Evolutionary conservation across 352 stramenopile species (phyloP).

Genomic region (Pythium aphanidermatum): DNA sequence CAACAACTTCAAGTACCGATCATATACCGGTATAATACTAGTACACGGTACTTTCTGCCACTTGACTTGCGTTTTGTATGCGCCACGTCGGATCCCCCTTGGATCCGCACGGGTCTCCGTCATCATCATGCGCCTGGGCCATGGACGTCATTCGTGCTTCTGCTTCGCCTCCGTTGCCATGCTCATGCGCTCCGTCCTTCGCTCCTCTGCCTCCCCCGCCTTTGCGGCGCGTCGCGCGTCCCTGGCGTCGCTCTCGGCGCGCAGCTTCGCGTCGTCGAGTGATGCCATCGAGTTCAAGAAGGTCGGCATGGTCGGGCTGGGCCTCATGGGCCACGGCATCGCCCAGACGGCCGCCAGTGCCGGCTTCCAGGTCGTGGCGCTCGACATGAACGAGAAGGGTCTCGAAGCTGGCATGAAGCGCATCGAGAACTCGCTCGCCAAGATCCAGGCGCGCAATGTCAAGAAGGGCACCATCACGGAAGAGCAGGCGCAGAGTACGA

Average conservation of each 20-base stretch:
- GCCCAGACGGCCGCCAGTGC: slow-evolving; percentile 88
- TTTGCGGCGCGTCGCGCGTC: slow-evolving; percentile 2
- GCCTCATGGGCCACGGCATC: slow-evolving; percentile 98
- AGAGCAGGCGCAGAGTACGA: slow-evolving; percentile 62
- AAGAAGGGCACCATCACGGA: slow-evolving; percentile 87
- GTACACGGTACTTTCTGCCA: background rate
- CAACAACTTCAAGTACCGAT: slow-evolving; percentile 11
- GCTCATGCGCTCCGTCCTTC: background rate
- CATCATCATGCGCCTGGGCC: too few species aligned
- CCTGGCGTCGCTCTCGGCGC: slow-evolving; percentile 6
- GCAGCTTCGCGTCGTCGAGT: slow-evolving; percentile 15
- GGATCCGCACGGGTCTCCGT: background rate
- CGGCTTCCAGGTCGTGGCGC: slow-evolving; percentile 79
- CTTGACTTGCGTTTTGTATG: background rate
- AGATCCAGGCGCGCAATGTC: slow-evolving; percentile 78
- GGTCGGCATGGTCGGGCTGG: slow-evolving; percentile 94
- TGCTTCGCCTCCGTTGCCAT: too few species aligned
- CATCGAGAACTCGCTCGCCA: slow-evolving; percentile 90
- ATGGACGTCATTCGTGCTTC: too few species aligned
- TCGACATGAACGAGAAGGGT: slow-evolving; percentile 68
- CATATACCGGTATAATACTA: slow-evolving; percentile 6
- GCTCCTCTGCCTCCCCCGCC: background rate
- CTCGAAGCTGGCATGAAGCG: slow-evolving; percentile 84
- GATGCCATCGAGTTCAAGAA: slow-evolving; percentile 55
- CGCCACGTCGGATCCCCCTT: slow-evolving; percentile 19